Evolutionary conservation across 176 grass and related monocot species (phyloP).

Genomic region (Hsuehochloa calcarea): DNA sequence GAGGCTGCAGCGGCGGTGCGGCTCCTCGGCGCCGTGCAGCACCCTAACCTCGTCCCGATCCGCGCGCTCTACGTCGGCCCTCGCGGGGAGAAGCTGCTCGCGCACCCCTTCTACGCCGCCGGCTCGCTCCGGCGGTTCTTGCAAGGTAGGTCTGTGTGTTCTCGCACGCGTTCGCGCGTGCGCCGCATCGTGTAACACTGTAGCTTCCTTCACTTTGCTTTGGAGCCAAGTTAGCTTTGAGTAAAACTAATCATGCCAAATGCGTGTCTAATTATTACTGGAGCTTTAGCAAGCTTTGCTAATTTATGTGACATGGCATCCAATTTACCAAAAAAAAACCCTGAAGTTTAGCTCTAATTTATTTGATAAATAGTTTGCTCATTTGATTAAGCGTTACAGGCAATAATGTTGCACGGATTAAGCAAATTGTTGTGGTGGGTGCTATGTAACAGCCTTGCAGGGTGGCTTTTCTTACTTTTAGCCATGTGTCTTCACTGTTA

Average conservation of each 20-base stretch:
- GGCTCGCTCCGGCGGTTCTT: slow-evolving; percentile 73
- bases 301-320: neutral
- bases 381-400: neutral
- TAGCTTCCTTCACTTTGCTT: slow-evolving; percentile 21
- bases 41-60: slow-evolving; percentile 82
- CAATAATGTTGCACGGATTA: slow-evolving; percentile 26
- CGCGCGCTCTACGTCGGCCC: slow-evolving; percentile 83
- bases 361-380: neutral
- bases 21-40: slow-evolving; percentile 52
- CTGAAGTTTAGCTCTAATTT: neutral
- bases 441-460: slow-evolving; percentile 33
- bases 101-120: slow-evolving; percentile 82
- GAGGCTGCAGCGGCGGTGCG: slow-evolving; percentile 52
- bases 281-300: neutral
- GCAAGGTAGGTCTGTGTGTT: slow-evolving; percentile 39
- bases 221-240: slow-evolving; percentile 19
- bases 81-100: slow-evolving; percentile 86
- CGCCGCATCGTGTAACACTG: neutral
- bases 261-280: neutral
- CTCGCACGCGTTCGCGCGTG: neutral
- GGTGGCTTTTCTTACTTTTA: slow-evolving; percentile 35
- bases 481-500: slow-evolving; percentile 48
- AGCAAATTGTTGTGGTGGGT: slow-evolving; percentile 15
- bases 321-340: neutral
- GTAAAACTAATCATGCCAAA: slow-evolving; percentile 27